Evolutionary conservation across 495 filamentous ascomycete genomes (phyloP).

Genomic region (Darksidea phi): DNA sequence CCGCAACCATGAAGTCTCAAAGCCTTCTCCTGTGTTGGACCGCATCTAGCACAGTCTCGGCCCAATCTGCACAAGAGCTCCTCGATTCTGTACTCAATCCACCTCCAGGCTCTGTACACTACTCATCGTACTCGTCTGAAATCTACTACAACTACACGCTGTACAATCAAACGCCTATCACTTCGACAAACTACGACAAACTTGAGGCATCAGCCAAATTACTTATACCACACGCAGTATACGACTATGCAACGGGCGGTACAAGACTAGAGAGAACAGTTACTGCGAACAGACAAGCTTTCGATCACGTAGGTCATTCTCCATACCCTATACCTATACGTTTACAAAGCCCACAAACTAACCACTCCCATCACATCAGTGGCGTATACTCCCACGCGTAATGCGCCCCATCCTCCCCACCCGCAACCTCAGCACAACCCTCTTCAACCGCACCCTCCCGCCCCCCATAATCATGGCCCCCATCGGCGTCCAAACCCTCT

Average conservation of each 20-base stretch:
- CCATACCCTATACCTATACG: background rate
- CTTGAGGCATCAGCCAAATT: slow-evolving; percentile 14
- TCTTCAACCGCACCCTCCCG: slow-evolving; percentile 4
- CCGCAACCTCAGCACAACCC: slow-evolving; percentile 5
- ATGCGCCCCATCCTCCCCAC: slow-evolving; percentile 2
- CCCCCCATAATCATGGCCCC: slow-evolving; percentile 15
- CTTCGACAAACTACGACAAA: slow-evolving; percentile 18
- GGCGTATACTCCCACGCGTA: slow-evolving; percentile 5
- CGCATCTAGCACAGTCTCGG: too few relatives aligned
- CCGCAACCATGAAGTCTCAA: background rate
- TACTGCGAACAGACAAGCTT: slow-evolving; percentile 1
- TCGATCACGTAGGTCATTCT: slow-evolving; percentile 5
- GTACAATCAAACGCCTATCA: slow-evolving; percentile 15
- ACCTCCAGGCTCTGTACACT: slow-evolving; percentile 2
- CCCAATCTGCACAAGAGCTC: slow-evolving; percentile 11
- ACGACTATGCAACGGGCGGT: slow-evolving; percentile 7
- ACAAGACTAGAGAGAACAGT: slow-evolving; percentile 5
- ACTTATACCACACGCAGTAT: background rate
- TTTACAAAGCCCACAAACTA: too few relatives aligned
- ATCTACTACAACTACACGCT: slow-evolving; percentile 13
- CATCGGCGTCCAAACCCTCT: slow-evolving; percentile 12
- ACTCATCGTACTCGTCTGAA: slow-evolving; percentile 19
- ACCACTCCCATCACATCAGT: background rate
- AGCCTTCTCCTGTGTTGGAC: background rate
- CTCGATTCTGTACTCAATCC: slow-evolving; percentile 9